Evolutionary conservation across 2,329 filamentous ascomycete species (phyloP), one percentile per base, ranked within the genome.

Genomic region (Neobulgaria alba): DNA sequence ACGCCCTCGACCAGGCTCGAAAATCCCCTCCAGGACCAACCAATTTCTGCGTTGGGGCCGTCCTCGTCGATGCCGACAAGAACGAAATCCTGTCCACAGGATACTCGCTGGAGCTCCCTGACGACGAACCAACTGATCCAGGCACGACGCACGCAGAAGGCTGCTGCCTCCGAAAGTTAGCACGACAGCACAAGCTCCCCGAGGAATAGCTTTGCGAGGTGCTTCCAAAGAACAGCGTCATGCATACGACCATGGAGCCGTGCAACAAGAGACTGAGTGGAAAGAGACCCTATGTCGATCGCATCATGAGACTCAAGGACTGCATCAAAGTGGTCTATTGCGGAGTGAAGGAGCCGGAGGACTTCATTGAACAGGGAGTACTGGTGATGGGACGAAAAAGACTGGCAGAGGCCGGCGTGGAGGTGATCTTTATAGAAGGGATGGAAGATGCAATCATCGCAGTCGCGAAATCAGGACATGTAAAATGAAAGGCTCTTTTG

Each of bases 131-230:
- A 4, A 26, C 35, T n/a, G 47, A 50, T 21, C 42, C 43, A 0
- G 90, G 89, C 33, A 95, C 95, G 65, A 95, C 89, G 0, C 90
- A 95, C 57, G 90, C 90, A 4, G 90, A 96, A 60, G 86, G 95
- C 64, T 89, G 82, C 62, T 93, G 85, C 57, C 71, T 96, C 42
- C 62, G 78, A 33, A 95, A 95, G 61, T 71, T 79, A 16, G 68
- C 74, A 2, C 56, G 63, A 30, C 55, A 66, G 49, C 56, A 72
- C 39, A 57, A 57, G 2, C 66, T 69, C 0, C 47, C 68, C 0
- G 77, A 81, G 46, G 71, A 73, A 42, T 58, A 64, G 0, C 69
- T 85, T 3, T 61, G 63, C 5, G 57, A 67, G 15, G 63, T 67
- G 10, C 55, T 81, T 5, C 68, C 73, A 62, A 68, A 20, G 64